Evolutionary conservation across 441 rosid genomes (phyloP).

Genomic region (Arabidopsis lyrata): DNA sequence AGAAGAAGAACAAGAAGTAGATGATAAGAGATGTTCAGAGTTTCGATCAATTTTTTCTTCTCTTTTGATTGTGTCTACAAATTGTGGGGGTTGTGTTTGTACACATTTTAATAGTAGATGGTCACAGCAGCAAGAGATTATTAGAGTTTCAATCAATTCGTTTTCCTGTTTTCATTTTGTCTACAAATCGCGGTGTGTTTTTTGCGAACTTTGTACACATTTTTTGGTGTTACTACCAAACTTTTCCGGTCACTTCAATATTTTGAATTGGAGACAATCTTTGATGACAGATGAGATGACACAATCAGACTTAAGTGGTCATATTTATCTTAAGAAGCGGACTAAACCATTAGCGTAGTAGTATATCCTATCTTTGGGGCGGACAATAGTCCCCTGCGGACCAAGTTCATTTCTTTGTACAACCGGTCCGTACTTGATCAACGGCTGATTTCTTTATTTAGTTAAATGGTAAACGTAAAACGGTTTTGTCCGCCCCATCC

Average conservation of each 20-base stretch:
- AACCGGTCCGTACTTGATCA: no score
- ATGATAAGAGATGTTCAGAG: conserved; percentile 11
- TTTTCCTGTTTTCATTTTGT: conserved; percentile 11
- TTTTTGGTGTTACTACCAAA: conserved; percentile 21
- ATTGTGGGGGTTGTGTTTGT: background rate
- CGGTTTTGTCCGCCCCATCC: no score
- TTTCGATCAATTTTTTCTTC: background rate
- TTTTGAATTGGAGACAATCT: conserved; percentile 30
- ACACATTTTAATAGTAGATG: conserved; percentile 31
- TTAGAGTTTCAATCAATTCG: background rate
- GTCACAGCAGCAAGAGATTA: background rate
- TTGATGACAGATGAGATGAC: background rate
- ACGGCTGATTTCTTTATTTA: no score
- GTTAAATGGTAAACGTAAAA: no score
- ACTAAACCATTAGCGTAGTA: no score
- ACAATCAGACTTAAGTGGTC: conserved; percentile 4
- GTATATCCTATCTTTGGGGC: no score
- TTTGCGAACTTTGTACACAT: background rate
- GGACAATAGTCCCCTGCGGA: no score
- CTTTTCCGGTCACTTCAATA: conserved; percentile 14
- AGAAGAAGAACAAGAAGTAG: conserved; percentile 41
- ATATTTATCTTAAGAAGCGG: background rate
- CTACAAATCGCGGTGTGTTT: conserved; percentile 10
- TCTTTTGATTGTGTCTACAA: conserved; percentile 27
- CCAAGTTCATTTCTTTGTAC: no score